A percentile compares a stretch with the other conserved stretches of the same genome.
Evolutionary conservation across 1,284 basidiomycete species (phyloP).

Genomic region (Hymenochaete sp.): DNA sequence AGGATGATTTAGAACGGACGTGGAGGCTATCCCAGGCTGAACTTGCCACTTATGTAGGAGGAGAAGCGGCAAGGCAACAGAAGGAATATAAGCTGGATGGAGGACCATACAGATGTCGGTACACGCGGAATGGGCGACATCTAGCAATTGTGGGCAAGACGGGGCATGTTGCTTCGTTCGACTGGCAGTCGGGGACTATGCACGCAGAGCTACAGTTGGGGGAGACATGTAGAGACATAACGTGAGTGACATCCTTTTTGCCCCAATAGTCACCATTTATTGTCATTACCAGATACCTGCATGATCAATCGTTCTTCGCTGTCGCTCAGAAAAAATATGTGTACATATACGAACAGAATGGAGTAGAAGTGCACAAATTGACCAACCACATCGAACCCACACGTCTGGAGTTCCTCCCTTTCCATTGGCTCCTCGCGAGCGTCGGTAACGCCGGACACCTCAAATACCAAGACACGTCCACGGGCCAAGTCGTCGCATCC

Average conservation of each 20-base stretch:
- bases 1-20: conserved; percentile 77
- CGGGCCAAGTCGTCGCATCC: conserved; percentile 79
- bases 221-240: conserved; percentile 88
- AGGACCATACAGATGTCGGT: conserved; percentile 78
- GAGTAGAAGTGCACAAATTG: conserved; percentile 85
- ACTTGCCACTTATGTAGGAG: conserved; percentile 61
- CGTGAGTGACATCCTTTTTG: conserved; percentile 35
- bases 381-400: conserved; percentile 86
- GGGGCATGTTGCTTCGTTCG: conserved; percentile 92
- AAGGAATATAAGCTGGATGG: conserved; percentile 80
- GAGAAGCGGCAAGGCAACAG: conserved; percentile 65
- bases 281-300: conserved; percentile 64
- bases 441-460: conserved; percentile 87
- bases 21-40: conserved; percentile 84
- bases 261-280: conserved; percentile 9
- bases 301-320: conserved; percentile 88
- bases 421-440: conserved; percentile 89
- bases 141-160: conserved; percentile 74
- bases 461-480: conserved; percentile 97
- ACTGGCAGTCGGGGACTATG: conserved; percentile 85
- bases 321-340: conserved; percentile 96
- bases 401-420: conserved; percentile 87
- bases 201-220: conserved; percentile 84
- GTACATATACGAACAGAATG: conserved; percentile 92
- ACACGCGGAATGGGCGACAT: conserved; percentile 87